phyloP scores from a whole-genome alignment of 768 basidiomycete species.

The Serendipita indica region DNA sequence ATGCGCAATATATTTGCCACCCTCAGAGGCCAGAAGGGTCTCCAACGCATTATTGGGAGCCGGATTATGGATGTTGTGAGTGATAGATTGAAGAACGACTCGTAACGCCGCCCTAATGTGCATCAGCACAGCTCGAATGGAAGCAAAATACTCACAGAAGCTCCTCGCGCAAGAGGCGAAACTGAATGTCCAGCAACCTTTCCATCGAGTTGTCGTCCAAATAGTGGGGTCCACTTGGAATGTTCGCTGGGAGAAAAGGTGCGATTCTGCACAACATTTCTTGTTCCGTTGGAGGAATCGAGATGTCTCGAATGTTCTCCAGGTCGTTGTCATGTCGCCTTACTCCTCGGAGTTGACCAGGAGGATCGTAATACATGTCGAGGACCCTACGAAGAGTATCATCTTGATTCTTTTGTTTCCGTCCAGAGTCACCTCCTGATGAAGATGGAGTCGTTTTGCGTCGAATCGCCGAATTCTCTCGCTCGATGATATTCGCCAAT shows the following conservation, averaged over 20 bases:
- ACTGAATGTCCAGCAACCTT: conserved; percentile 55
- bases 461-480: conserved; percentile 31
- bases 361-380: conserved; percentile 35
- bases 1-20: conserved; percentile 17
- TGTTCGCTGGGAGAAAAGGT: conserved; percentile 49
- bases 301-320: conserved; percentile 38
- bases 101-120: conserved; percentile 36
- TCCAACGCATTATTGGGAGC: conserved; percentile 10
- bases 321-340: conserved; percentile 58
- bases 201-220: conserved; percentile 44
- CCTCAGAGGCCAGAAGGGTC: conserved; percentile 12
- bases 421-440: background rate
- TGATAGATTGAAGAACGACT: conserved; percentile 33
- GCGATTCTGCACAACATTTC: conserved; percentile 38
- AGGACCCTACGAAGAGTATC: conserved; percentile 28
- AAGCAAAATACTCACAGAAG: conserved; percentile 32
- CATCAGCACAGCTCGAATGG: background rate
- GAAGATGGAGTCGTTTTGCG: conserved; percentile 15
- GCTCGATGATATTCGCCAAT: conserved; percentile 32
- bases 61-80: conserved; percentile 27
- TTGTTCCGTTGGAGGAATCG: conserved; percentile 53
- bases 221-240: conserved; percentile 48
- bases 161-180: conserved; percentile 60
- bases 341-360: conserved; percentile 38
- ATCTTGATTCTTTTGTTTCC: background rate